Percentiles rank a stretch among this genome's conserved stretches.
These are phyloP conservation scores for Phlebiopsis flavidoalba DNA, from an alignment of 768 basidiomycete species.

Conservation along the genomic window DNA sequence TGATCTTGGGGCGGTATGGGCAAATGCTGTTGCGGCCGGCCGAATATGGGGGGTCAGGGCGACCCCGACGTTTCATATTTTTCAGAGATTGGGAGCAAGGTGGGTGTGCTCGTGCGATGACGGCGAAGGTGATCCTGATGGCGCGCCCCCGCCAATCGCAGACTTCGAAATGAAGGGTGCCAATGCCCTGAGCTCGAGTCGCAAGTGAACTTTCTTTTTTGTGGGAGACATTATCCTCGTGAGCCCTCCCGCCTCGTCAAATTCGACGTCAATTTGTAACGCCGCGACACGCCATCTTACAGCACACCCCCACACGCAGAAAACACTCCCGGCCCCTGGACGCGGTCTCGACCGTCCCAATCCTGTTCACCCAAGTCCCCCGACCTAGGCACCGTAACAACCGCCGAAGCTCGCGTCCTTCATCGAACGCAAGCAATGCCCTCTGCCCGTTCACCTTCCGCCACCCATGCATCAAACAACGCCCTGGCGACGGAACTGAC, in stretches of 20 bases:
- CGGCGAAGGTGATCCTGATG: background rate
- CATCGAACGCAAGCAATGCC: constrained; percentile 45
- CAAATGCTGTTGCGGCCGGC: constrained; percentile 47
- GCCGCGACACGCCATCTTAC: background rate
- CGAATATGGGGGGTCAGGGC: constrained; percentile 62
- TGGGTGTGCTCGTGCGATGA: constrained; percentile 18
- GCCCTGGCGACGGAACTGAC: constrained; percentile 43
- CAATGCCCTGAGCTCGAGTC: constrained; percentile 61
- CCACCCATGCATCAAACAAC: constrained; percentile 41
- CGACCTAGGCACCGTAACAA: constrained; percentile 58
- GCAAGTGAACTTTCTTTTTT: constrained; percentile 67
- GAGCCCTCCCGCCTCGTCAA: constrained; percentile 25
- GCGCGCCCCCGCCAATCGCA: constrained; percentile 22
- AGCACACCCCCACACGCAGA: constrained; percentile 74
- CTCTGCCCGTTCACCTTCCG: constrained; percentile 20
- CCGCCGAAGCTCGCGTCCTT: constrained; percentile 55
- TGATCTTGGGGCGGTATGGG: constrained; percentile 70
- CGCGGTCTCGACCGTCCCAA: constrained; percentile 64
- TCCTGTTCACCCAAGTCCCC: constrained; percentile 74
- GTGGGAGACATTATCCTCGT: constrained; percentile 80
- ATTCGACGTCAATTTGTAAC: background rate
- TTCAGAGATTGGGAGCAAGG: constrained; percentile 76
- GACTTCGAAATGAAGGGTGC: constrained; percentile 69
- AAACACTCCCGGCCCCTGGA: constrained; percentile 57
- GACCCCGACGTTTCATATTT: constrained; percentile 88